These are phyloP conservation scores for Sarcomyxa edulis DNA, from an alignment of 768 basidiomycete species.

Conservation along the genomic window DNA sequence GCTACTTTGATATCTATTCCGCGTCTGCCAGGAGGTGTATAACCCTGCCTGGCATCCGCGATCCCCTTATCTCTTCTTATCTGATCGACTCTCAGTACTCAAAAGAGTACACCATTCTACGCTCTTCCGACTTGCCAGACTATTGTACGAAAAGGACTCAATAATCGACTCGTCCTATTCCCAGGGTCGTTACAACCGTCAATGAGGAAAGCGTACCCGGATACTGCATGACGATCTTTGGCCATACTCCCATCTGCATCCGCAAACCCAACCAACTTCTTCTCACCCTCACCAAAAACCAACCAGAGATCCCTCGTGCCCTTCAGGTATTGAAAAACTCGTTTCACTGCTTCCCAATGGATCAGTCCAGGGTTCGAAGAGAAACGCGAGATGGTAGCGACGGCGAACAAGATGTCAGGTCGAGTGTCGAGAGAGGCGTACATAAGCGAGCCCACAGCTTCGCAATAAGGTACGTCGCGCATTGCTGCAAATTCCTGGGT, in stretches of 20 bases:
- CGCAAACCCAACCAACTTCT: conserved; percentile 12
- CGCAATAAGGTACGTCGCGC: conserved; percentile 17
- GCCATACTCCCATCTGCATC: conserved; percentile 16
- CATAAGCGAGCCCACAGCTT: conserved; percentile 25
- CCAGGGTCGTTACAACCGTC: too few relatives aligned
- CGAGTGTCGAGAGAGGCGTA: conserved; percentile 22
- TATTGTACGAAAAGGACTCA: too few relatives aligned
- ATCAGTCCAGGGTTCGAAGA: conserved; percentile 5
- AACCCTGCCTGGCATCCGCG: too few relatives aligned
- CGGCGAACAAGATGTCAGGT: conserved; percentile 24
- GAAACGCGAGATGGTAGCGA: conserved; percentile 22
- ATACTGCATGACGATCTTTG: conserved; percentile 18
- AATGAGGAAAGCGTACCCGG: conserved; percentile 23
- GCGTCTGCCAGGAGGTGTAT: too few relatives aligned
- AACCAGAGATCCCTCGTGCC: conserved; percentile 10
- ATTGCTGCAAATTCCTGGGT: conserved; percentile 8
- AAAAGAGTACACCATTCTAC: too few relatives aligned
- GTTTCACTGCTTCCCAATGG: conserved; percentile 3
- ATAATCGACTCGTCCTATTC: too few relatives aligned
- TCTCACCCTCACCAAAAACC: conserved; percentile 9
- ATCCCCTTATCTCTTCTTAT: too few relatives aligned
- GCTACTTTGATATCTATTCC: too few relatives aligned
- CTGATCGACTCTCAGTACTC: too few relatives aligned
- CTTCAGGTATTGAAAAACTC: conserved; percentile 27
- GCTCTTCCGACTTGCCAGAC: too few relatives aligned